Evolutionary conservation across 352 stramenopile genomes (phyloP).

Genomic region (Phytophthora melonis): DNA sequence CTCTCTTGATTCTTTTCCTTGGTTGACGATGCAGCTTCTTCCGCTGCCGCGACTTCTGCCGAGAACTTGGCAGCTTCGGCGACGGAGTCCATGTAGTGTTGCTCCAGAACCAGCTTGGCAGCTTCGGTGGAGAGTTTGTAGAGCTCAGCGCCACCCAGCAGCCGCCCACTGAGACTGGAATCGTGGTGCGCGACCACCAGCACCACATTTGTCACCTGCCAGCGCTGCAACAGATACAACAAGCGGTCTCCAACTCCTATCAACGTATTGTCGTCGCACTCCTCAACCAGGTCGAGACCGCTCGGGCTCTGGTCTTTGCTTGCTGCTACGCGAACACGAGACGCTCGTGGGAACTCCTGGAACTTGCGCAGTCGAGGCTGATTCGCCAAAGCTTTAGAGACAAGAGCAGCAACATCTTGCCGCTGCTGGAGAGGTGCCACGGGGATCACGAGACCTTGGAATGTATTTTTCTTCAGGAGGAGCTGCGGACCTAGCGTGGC

Average conservation of each 20-base stretch:
- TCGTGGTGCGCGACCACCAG: conserved; percentile 74
- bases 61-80: conserved; percentile 60
- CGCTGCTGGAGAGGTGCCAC: conserved; percentile 34
- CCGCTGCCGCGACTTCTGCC: conserved; percentile 21
- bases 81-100: conserved; percentile 70
- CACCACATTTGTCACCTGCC: conserved; percentile 81
- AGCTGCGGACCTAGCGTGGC: conserved; percentile 61
- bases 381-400: conserved; percentile 42
- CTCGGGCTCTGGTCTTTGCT: conserved; percentile 15
- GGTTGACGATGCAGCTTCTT: conserved; percentile 33
- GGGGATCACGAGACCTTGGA: conserved; percentile 71
- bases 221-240: conserved; percentile 83
- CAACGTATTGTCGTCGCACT: conserved; percentile 63
- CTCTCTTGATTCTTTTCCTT: conserved; percentile 21
- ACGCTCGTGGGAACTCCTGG: conserved; percentile 59
- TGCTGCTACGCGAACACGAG: conserved; percentile 42
- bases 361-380: conserved; percentile 52
- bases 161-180: conserved; percentile 63
- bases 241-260: conserved; percentile 73
- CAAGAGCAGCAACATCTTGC: conserved; percentile 23
- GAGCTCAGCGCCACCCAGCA: conserved; percentile 68
- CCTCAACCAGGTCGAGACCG: conserved; percentile 53
- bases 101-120: conserved; percentile 79
- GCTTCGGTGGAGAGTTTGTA: conserved; percentile 77
- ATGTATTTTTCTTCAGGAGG: conserved; percentile 74